phyloP scores from a whole-genome alignment of 768 basidiomycete species.

The Hirschioporus abietinus region DNA sequence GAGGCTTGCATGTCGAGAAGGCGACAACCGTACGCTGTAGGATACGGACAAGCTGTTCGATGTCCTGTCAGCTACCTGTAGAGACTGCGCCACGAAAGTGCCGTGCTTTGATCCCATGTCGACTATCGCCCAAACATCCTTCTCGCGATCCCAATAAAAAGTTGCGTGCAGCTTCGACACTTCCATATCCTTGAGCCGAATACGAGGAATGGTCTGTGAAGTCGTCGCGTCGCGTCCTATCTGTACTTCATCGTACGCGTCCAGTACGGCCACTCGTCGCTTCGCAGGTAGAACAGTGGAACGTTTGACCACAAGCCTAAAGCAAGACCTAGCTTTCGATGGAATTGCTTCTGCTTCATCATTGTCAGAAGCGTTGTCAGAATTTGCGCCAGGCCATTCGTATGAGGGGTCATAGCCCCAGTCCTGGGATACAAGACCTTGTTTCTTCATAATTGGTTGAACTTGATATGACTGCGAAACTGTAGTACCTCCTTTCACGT shows the following conservation, averaged over 20 bases:
- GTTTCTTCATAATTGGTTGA: not conserved
- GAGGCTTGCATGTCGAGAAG: slow-evolving; percentile 60
- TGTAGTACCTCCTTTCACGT: no score
- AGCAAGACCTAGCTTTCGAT: not conserved
- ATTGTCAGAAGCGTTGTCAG: slow-evolving; percentile 8
- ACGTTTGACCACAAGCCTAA: slow-evolving; percentile 30
- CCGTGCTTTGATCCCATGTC: slow-evolving; percentile 88
- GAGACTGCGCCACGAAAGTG: slow-evolving; percentile 46
- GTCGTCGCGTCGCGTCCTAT: slow-evolving; percentile 65
- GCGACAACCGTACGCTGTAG: slow-evolving; percentile 51
- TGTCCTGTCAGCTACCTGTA: not conserved
- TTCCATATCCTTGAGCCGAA: slow-evolving; percentile 79
- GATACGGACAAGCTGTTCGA: not conserved
- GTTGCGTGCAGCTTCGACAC: slow-evolving; percentile 81
- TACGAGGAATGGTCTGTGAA: slow-evolving; percentile 49
- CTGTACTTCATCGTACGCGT: slow-evolving; percentile 59
- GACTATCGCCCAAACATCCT: slow-evolving; percentile 64
- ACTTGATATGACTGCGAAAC: not conserved
- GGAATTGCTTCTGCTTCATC: slow-evolving; percentile 4
- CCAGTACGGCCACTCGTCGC: slow-evolving; percentile 54
- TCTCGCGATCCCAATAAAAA: slow-evolving; percentile 58
- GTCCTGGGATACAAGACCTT: not conserved
- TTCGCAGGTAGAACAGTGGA: slow-evolving; percentile 44
- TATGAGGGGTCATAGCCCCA: slow-evolving; percentile 42
- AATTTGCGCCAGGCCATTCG: slow-evolving; percentile 54